Conservation (phyloP, 2,329 filamentous ascomycete genomes). For the Penicillium paneum region DNA sequence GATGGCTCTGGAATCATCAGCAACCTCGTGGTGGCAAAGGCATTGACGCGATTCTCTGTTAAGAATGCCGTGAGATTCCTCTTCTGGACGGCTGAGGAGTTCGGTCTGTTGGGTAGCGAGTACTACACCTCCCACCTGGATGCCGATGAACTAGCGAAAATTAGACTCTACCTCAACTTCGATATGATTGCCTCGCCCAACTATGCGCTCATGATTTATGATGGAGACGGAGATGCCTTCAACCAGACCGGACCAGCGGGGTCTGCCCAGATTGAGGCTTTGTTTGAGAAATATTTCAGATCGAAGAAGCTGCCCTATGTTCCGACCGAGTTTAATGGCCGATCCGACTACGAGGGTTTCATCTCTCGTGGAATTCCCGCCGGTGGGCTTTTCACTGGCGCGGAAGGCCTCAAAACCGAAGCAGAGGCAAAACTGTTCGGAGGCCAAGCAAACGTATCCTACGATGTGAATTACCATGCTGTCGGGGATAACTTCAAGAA, state of each 20-base stretch:
- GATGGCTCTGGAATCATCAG: slow-evolving; percentile 67
- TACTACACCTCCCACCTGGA: slow-evolving; percentile 54
- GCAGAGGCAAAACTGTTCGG: slow-evolving; percentile 66
- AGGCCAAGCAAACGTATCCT: slow-evolving; percentile 60
- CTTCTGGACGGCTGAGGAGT: slow-evolving; percentile 64
- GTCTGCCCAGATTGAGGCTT: slow-evolving; percentile 64
- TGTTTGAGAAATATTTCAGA: slow-evolving; percentile 67
- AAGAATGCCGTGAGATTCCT: slow-evolving; percentile 67
- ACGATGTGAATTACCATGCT: slow-evolving; percentile 57
- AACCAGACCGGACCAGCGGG: slow-evolving; percentile 57
- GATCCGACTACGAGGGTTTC: slow-evolving; percentile 77
- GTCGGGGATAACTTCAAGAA: slow-evolving; percentile 54
- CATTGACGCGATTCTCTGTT: slow-evolving; percentile 67
- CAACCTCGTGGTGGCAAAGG: slow-evolving; percentile 58
- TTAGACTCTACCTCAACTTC: slow-evolving; percentile 67
- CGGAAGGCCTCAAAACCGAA: slow-evolving; percentile 70
- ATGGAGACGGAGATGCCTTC: slow-evolving; percentile 46
- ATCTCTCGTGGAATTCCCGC: slow-evolving; percentile 69
- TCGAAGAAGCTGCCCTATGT: slow-evolving; percentile 62
- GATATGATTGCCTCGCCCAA: slow-evolving; percentile 69
- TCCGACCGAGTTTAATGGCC: slow-evolving; percentile 71
- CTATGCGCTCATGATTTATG: slow-evolving; percentile 55
- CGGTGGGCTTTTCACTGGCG: slow-evolving; percentile 74
- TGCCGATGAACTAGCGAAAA: slow-evolving; percentile 54
- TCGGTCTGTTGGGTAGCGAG: slow-evolving; percentile 59